Base-by-base conservation (phyloP, 2,329 filamentous ascomycete species). In the Claviceps pazoutovae region DNA sequence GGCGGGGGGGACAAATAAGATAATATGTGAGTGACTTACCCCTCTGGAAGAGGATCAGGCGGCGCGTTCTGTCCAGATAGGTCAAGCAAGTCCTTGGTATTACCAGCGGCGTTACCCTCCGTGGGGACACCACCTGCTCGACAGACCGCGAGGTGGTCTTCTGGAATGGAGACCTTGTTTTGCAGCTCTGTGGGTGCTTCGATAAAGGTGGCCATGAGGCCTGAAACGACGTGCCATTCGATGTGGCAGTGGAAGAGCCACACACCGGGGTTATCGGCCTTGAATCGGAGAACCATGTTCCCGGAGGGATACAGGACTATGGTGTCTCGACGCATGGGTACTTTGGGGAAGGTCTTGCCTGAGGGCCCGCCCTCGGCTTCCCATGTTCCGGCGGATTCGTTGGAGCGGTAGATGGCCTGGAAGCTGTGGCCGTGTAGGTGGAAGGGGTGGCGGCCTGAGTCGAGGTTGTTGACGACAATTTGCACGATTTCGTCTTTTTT, bases 171-270 rank as follows among this genome's bases (percentile, higher is more conserved):
- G 38, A 84, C 58, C 0, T 66, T 69, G 54, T 76, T 65, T 60
- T 89, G 85, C 0, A 93, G 62, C 17, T 79, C 74, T 3, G 74
- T 61, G 0, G 82, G 82, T 0, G 78, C 76, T 64, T 84, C 82
- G 55, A 85, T 65, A 56, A 87, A 76, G 1, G 79, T 81, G 23
- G 80, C 76, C 3, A 80, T 71, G 2, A 88, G 71, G n/a, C 84
- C 84, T 3, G 79, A 80, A 1, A 75, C 68, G 53, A 86, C 71
- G 62, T 88, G 84, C 84, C 84, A 91, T 61, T 87, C 84, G 50
- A 90, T 83, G 63, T 91, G 86, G 66, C 86, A 90, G 66, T 89
- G 86, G 69, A 89, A 86, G 4, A 85, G 65, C 82, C 82, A 86
- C 21, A 85, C 71, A 39, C 82, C 82, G 11, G 83, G 80, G 57